phyloP scores from a whole-genome alignment of 805 yeast species.

The Kodamaea nitidulidarum region DNA sequence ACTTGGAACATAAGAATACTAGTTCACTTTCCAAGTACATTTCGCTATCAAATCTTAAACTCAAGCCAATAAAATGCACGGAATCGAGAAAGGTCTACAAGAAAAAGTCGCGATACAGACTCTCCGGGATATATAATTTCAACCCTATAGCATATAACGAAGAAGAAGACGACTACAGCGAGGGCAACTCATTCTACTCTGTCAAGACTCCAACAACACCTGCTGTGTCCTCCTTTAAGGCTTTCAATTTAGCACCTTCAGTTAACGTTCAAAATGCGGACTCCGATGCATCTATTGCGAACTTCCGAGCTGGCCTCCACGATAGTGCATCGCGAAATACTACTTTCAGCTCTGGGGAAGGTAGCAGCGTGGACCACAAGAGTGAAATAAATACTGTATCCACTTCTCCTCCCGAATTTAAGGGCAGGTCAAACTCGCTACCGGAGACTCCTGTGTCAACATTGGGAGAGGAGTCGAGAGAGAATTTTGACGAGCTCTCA shows the following conservation, averaged over 20 bases:
- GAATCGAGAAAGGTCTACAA: constrained; percentile 28
- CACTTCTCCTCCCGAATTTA: constrained; percentile 11
- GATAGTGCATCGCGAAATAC: constrained; percentile 7
- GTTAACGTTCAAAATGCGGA: no score
- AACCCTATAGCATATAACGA: constrained; percentile 27
- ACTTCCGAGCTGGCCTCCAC: not conserved
- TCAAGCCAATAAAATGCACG: constrained; percentile 39
- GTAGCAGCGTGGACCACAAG: not conserved
- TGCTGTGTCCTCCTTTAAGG: not conserved
- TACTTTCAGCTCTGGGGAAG: constrained; percentile 12
- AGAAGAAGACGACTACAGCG: constrained; percentile 2
- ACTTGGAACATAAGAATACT: not conserved
- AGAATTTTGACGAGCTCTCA: constrained; percentile 6
- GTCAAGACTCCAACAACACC: constrained; percentile 4
- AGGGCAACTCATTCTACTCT: constrained; percentile 1
- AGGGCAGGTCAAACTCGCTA: constrained; percentile 19
- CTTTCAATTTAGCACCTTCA: no score
- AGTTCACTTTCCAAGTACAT: constrained; percentile 6
- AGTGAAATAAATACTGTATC: constrained; percentile 9
- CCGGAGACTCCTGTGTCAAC: constrained; percentile 13
- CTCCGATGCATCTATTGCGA: no score
- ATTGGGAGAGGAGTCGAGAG: constrained; percentile 2
- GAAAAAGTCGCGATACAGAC: constrained; percentile 39
- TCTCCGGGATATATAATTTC: constrained; percentile 34
- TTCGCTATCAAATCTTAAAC: constrained; percentile 34